Conservation (phyloP, 495 filamentous ascomycete genomes). For the Halenospora varia region DNA sequence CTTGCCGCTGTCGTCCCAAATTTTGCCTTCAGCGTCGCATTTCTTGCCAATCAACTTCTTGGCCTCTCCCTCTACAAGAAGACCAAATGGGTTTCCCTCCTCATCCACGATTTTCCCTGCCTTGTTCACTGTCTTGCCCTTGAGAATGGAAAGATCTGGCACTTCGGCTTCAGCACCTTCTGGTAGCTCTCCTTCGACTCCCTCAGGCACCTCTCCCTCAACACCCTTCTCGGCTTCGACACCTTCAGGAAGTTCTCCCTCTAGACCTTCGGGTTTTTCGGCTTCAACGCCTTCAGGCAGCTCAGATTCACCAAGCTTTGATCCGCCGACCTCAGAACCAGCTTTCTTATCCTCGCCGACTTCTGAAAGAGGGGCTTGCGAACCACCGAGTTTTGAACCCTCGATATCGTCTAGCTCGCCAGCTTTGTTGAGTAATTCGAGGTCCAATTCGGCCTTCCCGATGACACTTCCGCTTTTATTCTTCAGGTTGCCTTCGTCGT, state of each 20-base stretch:
- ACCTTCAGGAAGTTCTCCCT: constrained; percentile 23
- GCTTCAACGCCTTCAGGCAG: constrained; percentile 8
- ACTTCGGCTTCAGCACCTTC: constrained; percentile 2
- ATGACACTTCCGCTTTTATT: constrained; percentile 74
- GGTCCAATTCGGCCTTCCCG: constrained; percentile 69
- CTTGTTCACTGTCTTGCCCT: constrained; percentile 62
- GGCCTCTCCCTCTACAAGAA: constrained; percentile 60
- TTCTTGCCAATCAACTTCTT: constrained; percentile 56
- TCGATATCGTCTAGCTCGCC: constrained; percentile 18
- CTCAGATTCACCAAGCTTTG: constrained; percentile 7
- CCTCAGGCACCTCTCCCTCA: background rate
- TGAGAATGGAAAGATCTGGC: constrained; percentile 27
- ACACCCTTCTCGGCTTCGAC: constrained; percentile 14
- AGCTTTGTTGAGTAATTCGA: constrained; percentile 53
- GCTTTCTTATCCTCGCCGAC: constrained; percentile 8
- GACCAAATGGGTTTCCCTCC: constrained; percentile 63
- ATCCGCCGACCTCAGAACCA: constrained; percentile 8
- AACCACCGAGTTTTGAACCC: constrained; percentile 19
- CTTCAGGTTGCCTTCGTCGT: constrained; percentile 61
- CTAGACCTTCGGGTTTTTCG: background rate
- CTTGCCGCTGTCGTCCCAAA: constrained; percentile 68
- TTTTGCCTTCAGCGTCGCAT: constrained; percentile 66
- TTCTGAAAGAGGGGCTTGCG: constrained; percentile 4
- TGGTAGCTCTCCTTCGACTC: background rate
- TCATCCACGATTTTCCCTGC: constrained; percentile 66